Base-by-base conservation (phyloP, 2,329 filamentous ascomycete species). In the Aspergillus felis region DNA sequence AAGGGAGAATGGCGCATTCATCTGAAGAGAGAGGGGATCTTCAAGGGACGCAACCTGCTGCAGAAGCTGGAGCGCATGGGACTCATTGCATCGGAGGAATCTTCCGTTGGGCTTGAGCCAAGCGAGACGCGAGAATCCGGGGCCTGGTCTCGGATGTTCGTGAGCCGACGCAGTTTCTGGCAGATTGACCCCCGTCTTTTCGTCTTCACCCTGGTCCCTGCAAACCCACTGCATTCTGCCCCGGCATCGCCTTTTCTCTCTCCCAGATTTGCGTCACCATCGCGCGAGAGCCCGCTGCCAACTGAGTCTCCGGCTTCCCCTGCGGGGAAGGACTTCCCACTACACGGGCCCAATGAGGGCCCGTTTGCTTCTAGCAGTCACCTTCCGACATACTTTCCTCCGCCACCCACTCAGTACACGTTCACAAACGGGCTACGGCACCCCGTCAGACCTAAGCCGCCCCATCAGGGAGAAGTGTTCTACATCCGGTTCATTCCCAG, bases 21-120 rank as follows among this genome's bases (percentile, higher is more conserved):
- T 66, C 88, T 97, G 72, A 90, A 87, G 73, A 81, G 88, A 9
- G 91, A 96, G 65, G 93, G 93, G n/a, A 88, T 96, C 42, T 85
- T 97, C 72, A 87, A 91, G 63, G 88, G 90, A 42, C 86, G 86
- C 58, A 91, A 94, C 63, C 78, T 96, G 62, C 83, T 97, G 47
- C 90, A 90, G 25, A 96, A 97, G 79, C 84, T 97, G 48, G 93
- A 97, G 78, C 85, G 92, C 55, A 97, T 97, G 92, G 92, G 92
- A 0, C 75, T 97, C 53, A 86, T 97, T 52, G 81, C 87, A 0
- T 89, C 84, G 25, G 83, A 90, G 54, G 88, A 95, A 66, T 91
- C 90, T 0, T 83, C 84, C 1, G 89, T 94, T 2, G 91, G 91
- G 4, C 79, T 82, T 0, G 82, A 84, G 41, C 66, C 68, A 14